Percentiles rank a stretch among this genome's conserved stretches.
Conservation (phyloP, 2,329 filamentous ascomycete species). For the Fusarium irregulare region DNA sequence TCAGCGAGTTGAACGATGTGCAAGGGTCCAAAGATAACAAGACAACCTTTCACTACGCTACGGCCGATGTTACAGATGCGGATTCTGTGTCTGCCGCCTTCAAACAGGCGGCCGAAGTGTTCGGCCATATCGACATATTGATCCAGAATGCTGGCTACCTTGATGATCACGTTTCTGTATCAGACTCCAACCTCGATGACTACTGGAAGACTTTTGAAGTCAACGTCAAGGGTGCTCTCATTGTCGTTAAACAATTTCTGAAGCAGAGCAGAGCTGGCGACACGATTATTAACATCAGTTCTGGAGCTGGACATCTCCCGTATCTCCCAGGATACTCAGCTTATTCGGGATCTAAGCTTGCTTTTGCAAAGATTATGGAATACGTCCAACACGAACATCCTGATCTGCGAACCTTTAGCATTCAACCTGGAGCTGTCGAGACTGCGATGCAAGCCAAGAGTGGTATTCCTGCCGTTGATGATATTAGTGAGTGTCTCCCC, state of each 20-base stretch:
- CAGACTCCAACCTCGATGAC: not conserved
- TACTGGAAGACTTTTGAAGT: constrained; percentile 5
- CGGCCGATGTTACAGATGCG: not conserved
- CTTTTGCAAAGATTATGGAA: constrained; percentile 3
- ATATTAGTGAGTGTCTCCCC: not conserved
- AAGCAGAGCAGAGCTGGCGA: not conserved
- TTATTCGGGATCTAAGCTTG: constrained; percentile 5
- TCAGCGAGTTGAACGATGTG: not conserved
- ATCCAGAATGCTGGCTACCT: constrained; percentile 12
- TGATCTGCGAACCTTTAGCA: not conserved
- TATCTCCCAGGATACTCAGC: constrained; percentile 4
- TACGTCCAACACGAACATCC: not conserved
- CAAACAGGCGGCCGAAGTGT: not conserved
- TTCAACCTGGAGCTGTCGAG: constrained; percentile 6
- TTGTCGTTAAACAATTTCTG: not conserved
- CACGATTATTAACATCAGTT: constrained; percentile 3
- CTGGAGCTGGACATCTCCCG: not conserved
- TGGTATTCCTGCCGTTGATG: not conserved
- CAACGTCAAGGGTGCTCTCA: constrained; percentile 3
- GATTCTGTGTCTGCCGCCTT: not conserved
- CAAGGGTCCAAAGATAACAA: rapidly evolving
- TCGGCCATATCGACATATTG: not conserved
- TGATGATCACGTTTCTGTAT: not conserved
- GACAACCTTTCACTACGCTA: not conserved
- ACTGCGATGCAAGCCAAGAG: constrained; percentile 10